Evolutionary conservation across 768 basidiomycete species (phyloP).

Genomic region (Panellus pusillus): DNA sequence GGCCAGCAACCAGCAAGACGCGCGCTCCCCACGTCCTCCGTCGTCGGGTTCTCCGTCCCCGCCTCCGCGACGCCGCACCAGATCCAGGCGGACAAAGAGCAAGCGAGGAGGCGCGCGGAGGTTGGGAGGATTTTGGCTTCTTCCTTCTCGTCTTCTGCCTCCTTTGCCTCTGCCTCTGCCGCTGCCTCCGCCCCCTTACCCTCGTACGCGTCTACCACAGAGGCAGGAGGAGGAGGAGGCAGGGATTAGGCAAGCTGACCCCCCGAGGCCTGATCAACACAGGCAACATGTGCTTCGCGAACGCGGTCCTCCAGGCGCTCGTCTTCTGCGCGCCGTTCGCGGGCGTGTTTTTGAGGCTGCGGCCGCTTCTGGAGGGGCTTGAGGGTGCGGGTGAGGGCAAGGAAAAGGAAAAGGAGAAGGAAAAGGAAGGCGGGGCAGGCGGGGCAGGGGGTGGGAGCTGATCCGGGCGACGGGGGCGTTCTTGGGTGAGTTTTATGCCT

Average conservation of each 20-base stretch:
- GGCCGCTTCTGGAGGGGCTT: conserved; percentile 26
- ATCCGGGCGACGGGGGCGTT: conserved; percentile 73
- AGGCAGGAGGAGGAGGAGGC: too few relatives aligned
- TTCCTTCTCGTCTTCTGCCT: conserved; percentile 19
- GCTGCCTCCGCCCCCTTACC: too few relatives aligned
- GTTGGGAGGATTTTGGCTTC: too few relatives aligned
- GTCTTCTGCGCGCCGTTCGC: conserved; percentile 90
- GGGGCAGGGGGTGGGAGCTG: conserved; percentile 46
- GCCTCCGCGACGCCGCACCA: conserved; percentile 35
- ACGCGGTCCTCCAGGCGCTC: conserved; percentile 88
- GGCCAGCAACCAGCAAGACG: conserved; percentile 33
- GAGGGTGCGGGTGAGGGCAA: conserved; percentile 29
- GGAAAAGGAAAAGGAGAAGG: too few relatives aligned
- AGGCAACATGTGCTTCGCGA: conserved; percentile 98
- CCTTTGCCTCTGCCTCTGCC: conserved; percentile 11
- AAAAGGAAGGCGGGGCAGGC: too few relatives aligned
- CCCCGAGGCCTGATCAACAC: conserved; percentile 89
- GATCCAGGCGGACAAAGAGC: not conserved
- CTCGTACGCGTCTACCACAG: too few relatives aligned
- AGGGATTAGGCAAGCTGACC: conserved; percentile 28
- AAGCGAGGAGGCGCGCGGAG: conserved; percentile 48
- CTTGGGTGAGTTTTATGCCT: conserved; percentile 73
- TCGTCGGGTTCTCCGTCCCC: conserved; percentile 75
- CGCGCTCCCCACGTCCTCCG: conserved; percentile 65
- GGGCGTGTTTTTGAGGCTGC: conserved; percentile 54